Evolutionary conservation across 176 grass and related monocot species (phyloP).

Genomic region (Oropetium thomaeum): DNA sequence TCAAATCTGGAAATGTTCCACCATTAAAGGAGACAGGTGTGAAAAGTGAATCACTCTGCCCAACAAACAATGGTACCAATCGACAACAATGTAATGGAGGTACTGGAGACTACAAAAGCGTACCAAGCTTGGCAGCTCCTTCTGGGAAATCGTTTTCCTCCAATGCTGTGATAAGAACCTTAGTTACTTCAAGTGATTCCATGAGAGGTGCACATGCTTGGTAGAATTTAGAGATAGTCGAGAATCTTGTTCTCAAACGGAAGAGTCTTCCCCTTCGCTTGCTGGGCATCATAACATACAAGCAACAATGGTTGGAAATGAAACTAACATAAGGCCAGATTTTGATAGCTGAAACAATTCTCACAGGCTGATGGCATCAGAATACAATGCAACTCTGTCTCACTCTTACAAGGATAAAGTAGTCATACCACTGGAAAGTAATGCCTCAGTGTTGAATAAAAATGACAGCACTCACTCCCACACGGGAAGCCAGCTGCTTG

Average conservation of each 20-base stretch:
- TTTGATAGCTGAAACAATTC: slow-evolving; percentile 38
- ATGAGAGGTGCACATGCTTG: slow-evolving; percentile 18
- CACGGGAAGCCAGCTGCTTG: slow-evolving; percentile 32
- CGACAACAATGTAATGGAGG: slow-evolving; percentile 25
- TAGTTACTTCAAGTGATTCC: slow-evolving; percentile 28
- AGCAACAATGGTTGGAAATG: slow-evolving; percentile 17
- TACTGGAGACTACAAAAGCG: slow-evolving; percentile 27
- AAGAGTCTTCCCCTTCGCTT: slow-evolving; percentile 32
- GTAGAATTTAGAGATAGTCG: slow-evolving; percentile 16
- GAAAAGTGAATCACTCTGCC: slow-evolving; percentile 13
- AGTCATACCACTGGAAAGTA: slow-evolving; percentile 35
- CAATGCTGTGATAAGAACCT: slow-evolving; percentile 15
- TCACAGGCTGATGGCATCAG: slow-evolving; percentile 32
- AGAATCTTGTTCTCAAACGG: slow-evolving; percentile 25
- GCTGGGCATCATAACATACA: slow-evolving; percentile 32
- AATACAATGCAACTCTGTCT: slow-evolving; percentile 41
- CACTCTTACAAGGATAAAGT: slow-evolving; percentile 49
- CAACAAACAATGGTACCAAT: slow-evolving; percentile 6
- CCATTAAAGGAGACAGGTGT: slow-evolving; percentile 9
- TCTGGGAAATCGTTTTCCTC: slow-evolving; percentile 32
- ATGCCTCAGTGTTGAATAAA: slow-evolving; percentile 35
- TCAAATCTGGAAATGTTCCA: slow-evolving; percentile 28
- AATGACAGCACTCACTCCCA: slow-evolving; percentile 36
- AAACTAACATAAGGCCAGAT: slow-evolving; percentile 26
- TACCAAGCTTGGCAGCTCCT: slow-evolving; percentile 21